phyloP scores from a whole-genome alignment of 2,329 filamentous ascomycete genomes.

The Mollisia scopiformis region DNA sequence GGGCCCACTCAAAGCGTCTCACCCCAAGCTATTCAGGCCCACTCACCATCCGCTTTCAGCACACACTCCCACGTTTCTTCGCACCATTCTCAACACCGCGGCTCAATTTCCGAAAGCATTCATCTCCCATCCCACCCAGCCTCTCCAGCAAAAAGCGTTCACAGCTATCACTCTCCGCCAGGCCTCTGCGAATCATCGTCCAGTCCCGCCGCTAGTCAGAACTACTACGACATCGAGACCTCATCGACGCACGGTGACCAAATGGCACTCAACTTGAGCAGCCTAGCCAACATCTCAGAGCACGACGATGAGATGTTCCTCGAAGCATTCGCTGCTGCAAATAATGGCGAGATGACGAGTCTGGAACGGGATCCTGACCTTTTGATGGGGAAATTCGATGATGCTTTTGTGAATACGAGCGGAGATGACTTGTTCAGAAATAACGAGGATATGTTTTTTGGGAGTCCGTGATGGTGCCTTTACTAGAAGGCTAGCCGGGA shows the following conservation, averaged over 20 bases:
- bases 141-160: conserved; percentile 53
- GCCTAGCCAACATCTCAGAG: conserved; percentile 30
- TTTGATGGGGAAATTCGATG: conserved; percentile 37
- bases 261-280: conserved; percentile 14
- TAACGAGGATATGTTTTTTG: conserved; percentile 37
- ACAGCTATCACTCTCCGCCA: conserved; percentile 58
- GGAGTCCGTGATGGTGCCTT: conserved; percentile 31
- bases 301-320: conserved; percentile 41
- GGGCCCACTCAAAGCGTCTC: conserved; percentile 32
- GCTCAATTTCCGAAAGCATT: conserved; percentile 23
- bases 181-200: conserved; percentile 65
- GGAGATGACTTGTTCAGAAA: conserved; percentile 31
- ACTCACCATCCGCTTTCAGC: conserved; percentile 33
- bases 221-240: conserved; percentile 35
- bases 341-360: conserved; percentile 26
- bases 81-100: conserved; percentile 20
- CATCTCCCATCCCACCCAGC: conserved; percentile 40
- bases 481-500: not conserved
- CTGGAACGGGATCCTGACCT: conserved; percentile 35
- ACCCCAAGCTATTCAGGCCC: conserved; percentile 34
- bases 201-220: conserved; percentile 45
- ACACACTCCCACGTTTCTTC: conserved; percentile 23
- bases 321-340: conserved; percentile 34
- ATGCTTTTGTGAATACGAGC: conserved; percentile 24
- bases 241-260: conserved; percentile 28